phyloP scores from a whole-genome alignment of 2,329 filamentous ascomycete species.

The Venturia aucupariae region DNA sequence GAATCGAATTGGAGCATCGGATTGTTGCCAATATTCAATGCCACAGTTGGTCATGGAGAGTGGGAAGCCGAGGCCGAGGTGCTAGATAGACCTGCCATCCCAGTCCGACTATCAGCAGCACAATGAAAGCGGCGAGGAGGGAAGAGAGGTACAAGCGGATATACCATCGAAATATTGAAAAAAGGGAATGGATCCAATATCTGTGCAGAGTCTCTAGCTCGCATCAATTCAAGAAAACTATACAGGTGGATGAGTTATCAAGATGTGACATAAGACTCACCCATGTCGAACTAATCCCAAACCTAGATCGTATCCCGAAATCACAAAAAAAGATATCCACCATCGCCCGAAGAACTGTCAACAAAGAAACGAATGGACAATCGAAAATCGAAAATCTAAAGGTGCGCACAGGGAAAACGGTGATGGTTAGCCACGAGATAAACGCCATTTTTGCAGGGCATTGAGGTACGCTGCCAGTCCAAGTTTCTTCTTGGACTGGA shows the following conservation, averaged over 20 bases:
- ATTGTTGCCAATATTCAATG: neutral
- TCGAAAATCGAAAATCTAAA: slow-evolving; percentile 26
- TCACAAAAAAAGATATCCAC: slow-evolving; percentile 48
- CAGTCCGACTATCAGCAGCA: neutral
- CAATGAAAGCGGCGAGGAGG: neutral
- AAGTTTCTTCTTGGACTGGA: neutral
- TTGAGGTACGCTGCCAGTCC: neutral
- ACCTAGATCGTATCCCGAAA: slow-evolving; percentile 42
- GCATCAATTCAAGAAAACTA: neutral
- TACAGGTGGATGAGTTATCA: neutral
- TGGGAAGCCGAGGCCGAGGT: neutral
- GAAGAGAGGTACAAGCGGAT: neutral
- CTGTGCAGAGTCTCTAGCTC: neutral
- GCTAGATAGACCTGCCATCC: neutral
- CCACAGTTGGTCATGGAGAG: neutral
- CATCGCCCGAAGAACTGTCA: slow-evolving; percentile 44
- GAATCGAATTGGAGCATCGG: neutral
- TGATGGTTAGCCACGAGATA: neutral
- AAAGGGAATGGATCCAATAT: neutral
- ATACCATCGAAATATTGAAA: neutral
- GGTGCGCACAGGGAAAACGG: neutral
- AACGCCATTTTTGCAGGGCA: neutral
- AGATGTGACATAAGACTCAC: neutral
- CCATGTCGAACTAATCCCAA: neutral
- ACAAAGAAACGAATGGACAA: slow-evolving; percentile 43